Evolutionary conservation across 2,329 filamentous ascomycete genomes (phyloP).

Genomic region (Colletotrichum gloeosporioides): DNA sequence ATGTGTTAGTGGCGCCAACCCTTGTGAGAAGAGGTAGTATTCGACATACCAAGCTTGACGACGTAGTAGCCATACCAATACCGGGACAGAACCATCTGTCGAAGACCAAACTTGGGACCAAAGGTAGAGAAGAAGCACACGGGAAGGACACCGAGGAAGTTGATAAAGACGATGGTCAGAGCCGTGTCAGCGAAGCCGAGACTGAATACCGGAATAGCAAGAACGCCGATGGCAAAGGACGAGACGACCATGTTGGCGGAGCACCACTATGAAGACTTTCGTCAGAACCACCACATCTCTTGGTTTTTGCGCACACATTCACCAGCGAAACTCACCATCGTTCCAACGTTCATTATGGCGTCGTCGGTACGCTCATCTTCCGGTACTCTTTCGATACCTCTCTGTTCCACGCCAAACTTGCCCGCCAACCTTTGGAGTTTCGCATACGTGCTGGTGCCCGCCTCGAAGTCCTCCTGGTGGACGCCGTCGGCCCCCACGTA

Average conservation of each 20-base stretch:
- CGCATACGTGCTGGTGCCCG: slow-evolving; percentile 26
- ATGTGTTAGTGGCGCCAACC: not conserved
- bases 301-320: not conserved
- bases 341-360: slow-evolving; percentile 70
- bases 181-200: slow-evolving; percentile 78
- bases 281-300: not conserved
- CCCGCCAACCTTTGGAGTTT: slow-evolving; percentile 65
- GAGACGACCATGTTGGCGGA: slow-evolving; percentile 81
- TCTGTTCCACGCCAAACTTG: slow-evolving; percentile 72
- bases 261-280: slow-evolving; percentile 55
- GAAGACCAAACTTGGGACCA: slow-evolving; percentile 74
- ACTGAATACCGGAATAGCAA: slow-evolving; percentile 70
- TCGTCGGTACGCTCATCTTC: slow-evolving; percentile 71
- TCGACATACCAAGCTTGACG: slow-evolving; percentile 66
- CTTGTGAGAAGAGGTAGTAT: slow-evolving; percentile 8
- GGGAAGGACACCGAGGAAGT: slow-evolving; percentile 73
- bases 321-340: slow-evolving; percentile 65
- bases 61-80: slow-evolving; percentile 78
- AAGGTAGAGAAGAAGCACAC: slow-evolving; percentile 82
- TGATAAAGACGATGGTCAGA: slow-evolving; percentile 76
- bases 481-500: slow-evolving; percentile 1
- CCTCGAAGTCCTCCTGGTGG: slow-evolving; percentile 6
- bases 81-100: slow-evolving; percentile 81
- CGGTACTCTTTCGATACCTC: slow-evolving; percentile 78
- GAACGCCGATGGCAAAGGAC: slow-evolving; percentile 76